Conservation (phyloP, 73 alveolate species). For the Tetrahymena thermophila region DNA sequence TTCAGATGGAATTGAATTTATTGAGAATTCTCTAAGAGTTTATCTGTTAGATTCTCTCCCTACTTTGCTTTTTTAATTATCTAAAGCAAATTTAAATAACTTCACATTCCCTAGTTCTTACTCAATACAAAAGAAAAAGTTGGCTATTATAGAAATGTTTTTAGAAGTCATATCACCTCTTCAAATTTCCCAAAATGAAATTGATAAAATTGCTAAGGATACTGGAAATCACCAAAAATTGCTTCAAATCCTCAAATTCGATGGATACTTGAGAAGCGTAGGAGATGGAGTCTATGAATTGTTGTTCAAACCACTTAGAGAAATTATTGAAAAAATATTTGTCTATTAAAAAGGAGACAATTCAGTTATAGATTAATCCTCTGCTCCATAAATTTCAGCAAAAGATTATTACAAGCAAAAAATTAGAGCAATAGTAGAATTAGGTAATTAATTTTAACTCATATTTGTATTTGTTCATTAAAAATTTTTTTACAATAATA, state of each 20-base stretch:
- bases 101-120: not conserved
- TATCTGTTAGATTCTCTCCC: not conserved
- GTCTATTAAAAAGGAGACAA: not conserved
- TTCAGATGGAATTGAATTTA: not conserved
- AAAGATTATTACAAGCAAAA: not conserved
- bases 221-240: not conserved
- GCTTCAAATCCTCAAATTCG: not conserved
- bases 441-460: not conserved
- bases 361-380: not conserved
- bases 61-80: not conserved
- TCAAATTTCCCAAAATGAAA: not conserved
- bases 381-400: not conserved
- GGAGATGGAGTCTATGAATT: not conserved
- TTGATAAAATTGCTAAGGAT: not conserved
- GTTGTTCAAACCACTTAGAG: not conserved
- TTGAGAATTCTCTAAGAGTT: not conserved
- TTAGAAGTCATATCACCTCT: not conserved
- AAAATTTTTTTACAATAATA: not conserved
- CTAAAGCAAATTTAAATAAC: not conserved
- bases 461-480: not conserved
- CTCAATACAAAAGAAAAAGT: not conserved
- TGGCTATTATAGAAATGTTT: not conserved
- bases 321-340: not conserved
- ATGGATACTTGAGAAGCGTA: not conserved
- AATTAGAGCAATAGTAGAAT: not conserved